Evolutionary conservation across 495 filamentous ascomycete species (phyloP).

Genomic region (Neurospora sp.): DNA sequence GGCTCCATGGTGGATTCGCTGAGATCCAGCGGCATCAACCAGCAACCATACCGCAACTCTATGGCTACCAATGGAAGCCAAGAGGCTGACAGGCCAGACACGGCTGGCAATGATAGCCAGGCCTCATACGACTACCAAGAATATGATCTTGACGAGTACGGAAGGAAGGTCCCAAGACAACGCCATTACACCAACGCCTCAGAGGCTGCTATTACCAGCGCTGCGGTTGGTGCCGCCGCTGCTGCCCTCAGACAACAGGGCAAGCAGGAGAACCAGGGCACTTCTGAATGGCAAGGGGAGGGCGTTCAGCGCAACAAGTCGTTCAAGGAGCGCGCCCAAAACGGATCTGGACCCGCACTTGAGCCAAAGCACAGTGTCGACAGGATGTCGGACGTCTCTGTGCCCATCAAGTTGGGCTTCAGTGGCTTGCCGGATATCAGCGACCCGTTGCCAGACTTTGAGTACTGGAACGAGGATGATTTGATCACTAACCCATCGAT

Average conservation of each 20-base stretch:
- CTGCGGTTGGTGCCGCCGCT: conserved; percentile 40
- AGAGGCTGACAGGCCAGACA: conserved; percentile 16
- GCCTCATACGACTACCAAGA: conserved; percentile 21
- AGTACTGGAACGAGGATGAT: conserved; percentile 50
- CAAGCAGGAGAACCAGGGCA: conserved; percentile 19
- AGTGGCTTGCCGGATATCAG: conserved; percentile 52
- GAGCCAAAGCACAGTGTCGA: conserved; percentile 74
- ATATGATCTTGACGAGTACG: conserved; percentile 46
- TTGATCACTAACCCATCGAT: conserved; percentile 32
- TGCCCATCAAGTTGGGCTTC: conserved; percentile 46
- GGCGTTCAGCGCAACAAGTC: conserved; percentile 40
- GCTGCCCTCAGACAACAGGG: conserved; percentile 31
- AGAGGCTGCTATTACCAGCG: conserved; percentile 42
- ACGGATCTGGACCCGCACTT: conserved; percentile 38
- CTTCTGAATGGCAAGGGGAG: conserved; percentile 18
- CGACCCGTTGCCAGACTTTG: conserved; percentile 60
- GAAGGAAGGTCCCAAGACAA: conserved; percentile 37
- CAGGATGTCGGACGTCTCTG: conserved; percentile 46
- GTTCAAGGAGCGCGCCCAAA: conserved; percentile 46
- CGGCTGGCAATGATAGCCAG: conserved; percentile 21
- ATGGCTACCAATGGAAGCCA: conserved; percentile 29
- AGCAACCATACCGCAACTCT: conserved; percentile 22
- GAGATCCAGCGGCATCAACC: conserved; percentile 29
- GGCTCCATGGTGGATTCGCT: conserved; percentile 67
- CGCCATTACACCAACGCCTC: conserved; percentile 37